Conservation (phyloP, 805 yeast genomes). For the Ogataea salicorniae region DNA sequence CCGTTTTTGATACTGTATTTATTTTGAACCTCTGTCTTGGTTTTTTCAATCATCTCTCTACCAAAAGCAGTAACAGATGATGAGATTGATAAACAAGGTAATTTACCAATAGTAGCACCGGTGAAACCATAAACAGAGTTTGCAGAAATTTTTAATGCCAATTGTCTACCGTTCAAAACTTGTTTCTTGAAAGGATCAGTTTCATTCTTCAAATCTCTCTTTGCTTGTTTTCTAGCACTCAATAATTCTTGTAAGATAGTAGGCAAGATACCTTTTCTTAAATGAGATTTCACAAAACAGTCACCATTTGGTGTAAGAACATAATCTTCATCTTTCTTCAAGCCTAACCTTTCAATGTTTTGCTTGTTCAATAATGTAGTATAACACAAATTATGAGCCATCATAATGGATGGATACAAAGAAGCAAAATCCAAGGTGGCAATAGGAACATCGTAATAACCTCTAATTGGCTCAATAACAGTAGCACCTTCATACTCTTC, state of each 20-base stretch:
- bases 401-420: conserved; percentile 96
- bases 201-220: conserved; percentile 83
- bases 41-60: conserved; percentile 91
- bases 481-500: conserved; percentile 99
- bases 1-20: conserved; percentile 80
- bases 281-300: conserved; percentile 65
- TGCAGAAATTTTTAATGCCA: conserved; percentile 94
- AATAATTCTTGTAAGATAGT: conserved; percentile 85
- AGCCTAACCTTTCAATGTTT: conserved; percentile 57
- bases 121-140: conserved; percentile 98
- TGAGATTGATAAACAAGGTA: conserved; percentile 94
- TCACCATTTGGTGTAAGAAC: conserved; percentile 89
- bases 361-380: conserved; percentile 75
- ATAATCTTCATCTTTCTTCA: conserved; percentile 73
- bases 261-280: conserved; percentile 84
- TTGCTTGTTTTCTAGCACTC: conserved; percentile 90
- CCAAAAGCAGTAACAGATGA: conserved; percentile 96
- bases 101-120: conserved; percentile 96
- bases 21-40: conserved; percentile 80
- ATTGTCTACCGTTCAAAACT: conserved; percentile 93
- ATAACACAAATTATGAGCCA: conserved; percentile 97
- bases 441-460: conserved; percentile 94
- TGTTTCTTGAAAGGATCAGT: conserved; percentile 91
- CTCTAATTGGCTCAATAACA: conserved; percentile 93
- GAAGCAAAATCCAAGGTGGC: conserved; percentile 98